Conservation (phyloP, 345 rosid genomes). For the Melastoma malabathricum region DNA sequence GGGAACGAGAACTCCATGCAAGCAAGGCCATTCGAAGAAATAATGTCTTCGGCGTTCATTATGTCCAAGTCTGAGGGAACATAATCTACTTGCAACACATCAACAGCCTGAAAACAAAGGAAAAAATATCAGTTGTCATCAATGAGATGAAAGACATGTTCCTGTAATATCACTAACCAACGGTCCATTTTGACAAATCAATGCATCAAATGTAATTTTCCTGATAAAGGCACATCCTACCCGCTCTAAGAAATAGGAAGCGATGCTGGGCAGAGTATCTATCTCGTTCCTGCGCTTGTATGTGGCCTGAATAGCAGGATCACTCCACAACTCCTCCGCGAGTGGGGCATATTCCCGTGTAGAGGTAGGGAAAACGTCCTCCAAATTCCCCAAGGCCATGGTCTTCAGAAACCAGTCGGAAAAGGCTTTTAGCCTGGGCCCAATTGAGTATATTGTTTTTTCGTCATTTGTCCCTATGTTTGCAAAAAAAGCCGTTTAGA, state of each 20-base stretch:
- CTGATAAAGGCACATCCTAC: too few relatives aligned
- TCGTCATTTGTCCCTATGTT: conserved; percentile 29
- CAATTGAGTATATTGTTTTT: conserved; percentile 50
- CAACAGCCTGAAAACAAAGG: conserved; percentile 44
- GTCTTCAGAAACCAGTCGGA: conserved; percentile 92
- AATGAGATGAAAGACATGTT: neutral
- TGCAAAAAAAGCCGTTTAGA: conserved; percentile 1
- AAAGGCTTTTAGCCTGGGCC: conserved; percentile 76
- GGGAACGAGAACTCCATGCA: conserved; percentile 83
- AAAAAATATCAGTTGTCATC: neutral
- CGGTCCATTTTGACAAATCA: neutral
- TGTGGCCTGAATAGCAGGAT: conserved; percentile 71
- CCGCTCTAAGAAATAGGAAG: conserved; percentile 76
- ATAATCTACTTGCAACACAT: conserved; percentile 63
- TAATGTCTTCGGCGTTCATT: conserved; percentile 87
- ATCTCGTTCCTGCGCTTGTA: conserved; percentile 67
- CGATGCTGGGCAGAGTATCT: conserved; percentile 72
- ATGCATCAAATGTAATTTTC: conserved; percentile 2
- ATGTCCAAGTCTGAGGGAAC: conserved; percentile 95
- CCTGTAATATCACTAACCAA: neutral
- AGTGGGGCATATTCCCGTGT: conserved; percentile 95
- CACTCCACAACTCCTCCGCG: conserved; percentile 86
- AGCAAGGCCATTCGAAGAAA: conserved; percentile 91
- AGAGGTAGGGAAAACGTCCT: conserved; percentile 83
- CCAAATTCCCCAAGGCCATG: conserved; percentile 83